Conservation (phyloP, 495 filamentous ascomycete genomes). For the Penicillium fimorum region DNA sequence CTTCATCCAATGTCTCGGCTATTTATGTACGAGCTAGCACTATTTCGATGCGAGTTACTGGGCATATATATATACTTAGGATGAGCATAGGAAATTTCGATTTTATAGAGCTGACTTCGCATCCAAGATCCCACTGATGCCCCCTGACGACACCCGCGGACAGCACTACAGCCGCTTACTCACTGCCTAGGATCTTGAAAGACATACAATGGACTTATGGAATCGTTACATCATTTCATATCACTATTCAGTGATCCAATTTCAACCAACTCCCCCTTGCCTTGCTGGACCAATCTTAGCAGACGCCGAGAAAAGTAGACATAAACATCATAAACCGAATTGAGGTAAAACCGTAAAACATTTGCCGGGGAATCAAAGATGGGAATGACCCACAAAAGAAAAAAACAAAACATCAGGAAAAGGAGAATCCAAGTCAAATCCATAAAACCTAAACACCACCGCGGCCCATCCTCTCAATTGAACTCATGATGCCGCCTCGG, state of each 20-base stretch:
- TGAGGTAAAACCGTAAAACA: constrained; percentile 2
- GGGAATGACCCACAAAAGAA: background rate
- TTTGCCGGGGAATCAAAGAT: constrained; percentile 24
- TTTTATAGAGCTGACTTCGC: background rate
- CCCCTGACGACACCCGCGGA: background rate
- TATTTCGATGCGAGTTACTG: no score
- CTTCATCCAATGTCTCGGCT: no score
- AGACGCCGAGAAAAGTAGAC: constrained; percentile 1
- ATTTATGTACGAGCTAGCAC: no score
- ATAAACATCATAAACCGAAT: constrained; percentile 15
- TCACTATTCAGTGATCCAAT: constrained; percentile 2
- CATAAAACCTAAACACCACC: constrained; percentile 26
- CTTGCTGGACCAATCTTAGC: background rate
- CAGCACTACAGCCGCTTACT: background rate
- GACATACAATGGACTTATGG: background rate
- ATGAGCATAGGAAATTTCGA: background rate
- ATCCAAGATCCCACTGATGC: background rate
- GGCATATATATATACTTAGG: background rate
- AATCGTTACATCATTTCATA: constrained; percentile 8
- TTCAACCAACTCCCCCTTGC: background rate
- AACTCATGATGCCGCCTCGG: constrained; percentile 65
- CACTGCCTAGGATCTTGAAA: background rate
- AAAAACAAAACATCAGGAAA: constrained; percentile 1
- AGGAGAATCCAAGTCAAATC: background rate
- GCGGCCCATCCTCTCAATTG: constrained; percentile 68